Evolutionary conservation across 352 stramenopile genomes (phyloP), one percentile per base, ranked within the genome.

Genomic region (Globisporangium barbulae): DNA sequence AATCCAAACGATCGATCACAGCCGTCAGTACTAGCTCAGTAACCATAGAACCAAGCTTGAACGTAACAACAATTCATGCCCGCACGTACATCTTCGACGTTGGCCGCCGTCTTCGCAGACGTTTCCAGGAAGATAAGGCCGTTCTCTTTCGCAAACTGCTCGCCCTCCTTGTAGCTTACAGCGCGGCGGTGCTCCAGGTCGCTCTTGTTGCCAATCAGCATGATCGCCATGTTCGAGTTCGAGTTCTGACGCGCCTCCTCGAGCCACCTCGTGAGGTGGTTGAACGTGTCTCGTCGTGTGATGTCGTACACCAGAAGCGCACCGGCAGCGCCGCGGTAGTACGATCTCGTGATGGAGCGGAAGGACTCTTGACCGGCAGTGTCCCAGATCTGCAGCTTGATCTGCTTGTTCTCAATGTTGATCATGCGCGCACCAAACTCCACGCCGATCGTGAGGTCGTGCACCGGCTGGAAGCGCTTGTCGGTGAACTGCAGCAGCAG

Each of bases 401-500:
- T 98, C 72, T 98, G 93, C 76, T 98, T 98, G 75, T 97, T 96
- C 61, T 99, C 96, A 53, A 99, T 98, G 71, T 94, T 98, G 67
- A 99, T 98, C 96, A 99, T 99, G 49, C 97, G 92, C 15, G 97
- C 97, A 58, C 97, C 98, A 72, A 99, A 99, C 85, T 99, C 98
- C 28, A 98, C 96, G 39, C 97, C 98, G 70, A 99, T 99, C 9
- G 98, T 99, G 52, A 99, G 85, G 70, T 99, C 97, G 71, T 99
- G 84, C 41, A 99, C 97, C 0, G 97, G 97, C 75, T 99, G 97
- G 81, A 99, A 99, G 56, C 97, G 89, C 82, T 99, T 99, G 86
- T 99, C 98, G 53, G 98, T 99, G 85, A 99, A 99, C 81, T 99
- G 98, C 65, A 99, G 84, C 48, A 99, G 81, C 70, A 99, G 88